Evolutionary conservation across 805 yeast species (phyloP).

Genomic region (Pichia kluyveri): DNA sequence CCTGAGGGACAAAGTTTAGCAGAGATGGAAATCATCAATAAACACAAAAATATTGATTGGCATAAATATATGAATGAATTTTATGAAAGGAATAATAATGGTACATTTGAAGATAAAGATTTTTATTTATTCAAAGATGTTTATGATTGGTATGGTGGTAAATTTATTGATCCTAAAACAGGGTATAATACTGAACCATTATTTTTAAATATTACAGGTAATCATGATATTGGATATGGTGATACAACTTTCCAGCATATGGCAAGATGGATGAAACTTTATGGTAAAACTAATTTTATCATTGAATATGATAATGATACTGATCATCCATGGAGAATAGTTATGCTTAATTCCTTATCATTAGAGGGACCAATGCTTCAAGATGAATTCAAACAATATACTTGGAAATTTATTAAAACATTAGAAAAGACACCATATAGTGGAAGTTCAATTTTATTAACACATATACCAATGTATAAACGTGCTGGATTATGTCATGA

Average conservation of each 20-base stretch:
- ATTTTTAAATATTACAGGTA: conserved; percentile 82
- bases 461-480: conserved; percentile 88
- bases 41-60: conserved; percentile 54
- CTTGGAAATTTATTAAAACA: conserved; percentile 65
- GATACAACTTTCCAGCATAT: conserved; percentile 90
- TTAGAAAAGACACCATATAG: conserved; percentile 46
- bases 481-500: conserved; percentile 76
- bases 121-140: conserved; percentile 49
- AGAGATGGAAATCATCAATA: conserved; percentile 36
- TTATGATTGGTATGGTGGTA: conserved; percentile 49
- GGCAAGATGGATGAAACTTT: conserved; percentile 62
- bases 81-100: conserved; percentile 22
- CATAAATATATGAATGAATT: conserved; percentile 30
- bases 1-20: conserved; percentile 41
- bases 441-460: conserved; percentile 76
- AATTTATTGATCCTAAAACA: conserved; percentile 11
- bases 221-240: conserved; percentile 96
- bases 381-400: conserved; percentile 53
- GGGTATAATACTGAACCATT: conserved; percentile 42
- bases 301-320: conserved; percentile 57
- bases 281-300: conserved; percentile 82
- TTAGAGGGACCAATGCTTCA: conserved; percentile 88
- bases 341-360: conserved; percentile 76
- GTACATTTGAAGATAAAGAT: conserved; percentile 20
- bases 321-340: conserved; percentile 74